Conservation (phyloP, 257 asterid genomes). For the Buddleja alternifolia region DNA sequence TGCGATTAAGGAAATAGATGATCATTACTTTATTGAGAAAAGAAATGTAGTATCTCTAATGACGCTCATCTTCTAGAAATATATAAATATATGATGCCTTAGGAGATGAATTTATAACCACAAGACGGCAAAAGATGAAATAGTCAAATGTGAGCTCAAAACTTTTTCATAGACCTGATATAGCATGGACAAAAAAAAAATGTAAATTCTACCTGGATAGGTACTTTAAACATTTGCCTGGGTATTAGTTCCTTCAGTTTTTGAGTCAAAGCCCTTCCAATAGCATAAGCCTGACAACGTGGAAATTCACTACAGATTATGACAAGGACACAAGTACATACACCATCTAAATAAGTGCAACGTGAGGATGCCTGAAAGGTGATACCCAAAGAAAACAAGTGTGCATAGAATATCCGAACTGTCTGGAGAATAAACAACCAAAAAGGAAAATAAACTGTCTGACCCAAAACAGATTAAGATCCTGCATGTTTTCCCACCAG, state of each 20-base stretch:
- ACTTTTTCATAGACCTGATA: not conserved
- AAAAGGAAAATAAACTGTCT: not conserved
- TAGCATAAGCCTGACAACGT: constrained; percentile 77
- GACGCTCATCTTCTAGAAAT: too few species aligned
- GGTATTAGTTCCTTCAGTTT: constrained; percentile 97
- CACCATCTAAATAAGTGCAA: not conserved
- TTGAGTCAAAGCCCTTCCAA: constrained; percentile 97
- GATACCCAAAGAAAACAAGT: constrained; percentile 4
- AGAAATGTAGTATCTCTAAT: too few species aligned
- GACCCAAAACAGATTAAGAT: not conserved
- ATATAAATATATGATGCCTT: too few species aligned
- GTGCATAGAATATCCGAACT: constrained; percentile 1
- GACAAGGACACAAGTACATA: constrained; percentile 5
- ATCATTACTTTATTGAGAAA: not conserved
- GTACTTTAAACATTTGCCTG: constrained; percentile 97
- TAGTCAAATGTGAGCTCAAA: constrained; percentile 7
- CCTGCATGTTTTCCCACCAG: not conserved
- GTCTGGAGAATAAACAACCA: constrained; percentile 2
- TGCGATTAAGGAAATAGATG: not conserved
- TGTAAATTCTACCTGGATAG: constrained; percentile 76
- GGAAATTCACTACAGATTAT: constrained; percentile 13
- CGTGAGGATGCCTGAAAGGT: constrained; percentile 1
- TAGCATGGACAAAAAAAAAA: not conserved
- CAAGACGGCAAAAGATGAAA: constrained; percentile 11
- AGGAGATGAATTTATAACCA: not conserved